phyloP scores from a whole-genome alignment of 164 flowering plant species.

The Nymphaea colorata region DNA sequence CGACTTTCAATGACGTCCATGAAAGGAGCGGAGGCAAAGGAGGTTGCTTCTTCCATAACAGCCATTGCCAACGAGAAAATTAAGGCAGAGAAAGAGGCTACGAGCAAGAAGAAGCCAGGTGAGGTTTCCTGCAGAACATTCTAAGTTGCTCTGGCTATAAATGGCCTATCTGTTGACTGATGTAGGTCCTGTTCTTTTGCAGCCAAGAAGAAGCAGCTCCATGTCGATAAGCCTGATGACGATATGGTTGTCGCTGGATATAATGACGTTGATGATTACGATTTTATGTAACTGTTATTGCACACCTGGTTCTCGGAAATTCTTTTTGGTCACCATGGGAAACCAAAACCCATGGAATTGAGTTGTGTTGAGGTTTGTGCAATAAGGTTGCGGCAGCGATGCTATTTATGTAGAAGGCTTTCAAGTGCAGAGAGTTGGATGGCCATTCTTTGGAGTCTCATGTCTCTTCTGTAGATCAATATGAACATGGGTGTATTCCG shows the following conservation, averaged over 20 bases:
- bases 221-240: conserved; percentile 68
- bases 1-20: conserved; percentile 62
- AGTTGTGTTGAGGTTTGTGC: not conserved
- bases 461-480: too few relatives aligned
- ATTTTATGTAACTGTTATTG: conserved; percentile 50
- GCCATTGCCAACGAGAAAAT: conserved; percentile 94
- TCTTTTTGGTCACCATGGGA: not conserved
- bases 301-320: not conserved
- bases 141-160: too few relatives aligned
- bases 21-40: conserved; percentile 93
- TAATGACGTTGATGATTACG: conserved; percentile 63
- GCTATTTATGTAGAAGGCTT: too few relatives aligned
- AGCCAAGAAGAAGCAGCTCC: conserved; percentile 73
- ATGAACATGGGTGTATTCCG: too few relatives aligned
- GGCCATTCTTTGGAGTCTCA: too few relatives aligned
- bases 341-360: not conserved
- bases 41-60: conserved; percentile 76
- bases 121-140: not conserved
- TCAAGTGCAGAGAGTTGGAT: too few relatives aligned
- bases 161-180: too few relatives aligned
- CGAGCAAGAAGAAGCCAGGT: conserved; percentile 91
- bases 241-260: conserved; percentile 33
- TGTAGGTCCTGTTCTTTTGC: conserved; percentile 6
- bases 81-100: conserved; percentile 90
- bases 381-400: not conserved